Conservation (phyloP, 2,329 filamentous ascomycete genomes). For the Fusarium sp. region DNA sequence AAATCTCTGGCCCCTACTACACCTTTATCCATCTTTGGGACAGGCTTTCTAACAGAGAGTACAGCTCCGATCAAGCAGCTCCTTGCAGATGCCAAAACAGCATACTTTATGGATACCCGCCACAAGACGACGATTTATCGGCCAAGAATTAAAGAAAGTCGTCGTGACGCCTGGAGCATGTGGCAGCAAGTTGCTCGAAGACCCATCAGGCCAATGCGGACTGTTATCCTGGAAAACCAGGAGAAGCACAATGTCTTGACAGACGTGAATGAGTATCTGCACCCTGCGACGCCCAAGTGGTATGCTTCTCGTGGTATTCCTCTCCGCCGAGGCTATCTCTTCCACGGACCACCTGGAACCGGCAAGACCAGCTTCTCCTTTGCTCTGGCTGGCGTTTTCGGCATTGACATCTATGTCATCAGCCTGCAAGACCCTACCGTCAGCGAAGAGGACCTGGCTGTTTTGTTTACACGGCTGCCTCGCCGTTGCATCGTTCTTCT, state of each 20-base stretch:
- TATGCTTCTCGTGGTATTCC: constrained; percentile 80
- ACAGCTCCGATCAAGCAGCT: constrained; percentile 64
- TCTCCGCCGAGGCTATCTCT: constrained; percentile 78
- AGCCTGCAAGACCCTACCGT: constrained; percentile 64
- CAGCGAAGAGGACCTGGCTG: constrained; percentile 68
- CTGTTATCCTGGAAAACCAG: constrained; percentile 74
- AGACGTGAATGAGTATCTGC: constrained; percentile 82
- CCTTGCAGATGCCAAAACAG: constrained; percentile 61
- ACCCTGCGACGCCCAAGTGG: constrained; percentile 74
- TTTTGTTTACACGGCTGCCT: constrained; percentile 68
- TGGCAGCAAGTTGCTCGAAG: constrained; percentile 69
- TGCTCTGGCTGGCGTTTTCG: constrained; percentile 71
- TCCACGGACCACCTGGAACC: constrained; percentile 78
- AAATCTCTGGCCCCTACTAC: background rate
- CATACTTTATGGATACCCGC: constrained; percentile 61
- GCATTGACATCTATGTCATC: constrained; percentile 72
- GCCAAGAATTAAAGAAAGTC: constrained; percentile 57
- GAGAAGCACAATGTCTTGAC: constrained; percentile 72
- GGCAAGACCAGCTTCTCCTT: constrained; percentile 76
- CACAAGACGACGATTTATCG: constrained; percentile 68
- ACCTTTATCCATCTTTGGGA: background rate
- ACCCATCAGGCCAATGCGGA: constrained; percentile 75
- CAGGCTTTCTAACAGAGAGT: background rate
- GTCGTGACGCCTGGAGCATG: constrained; percentile 54
- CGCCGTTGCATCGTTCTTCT: constrained; percentile 71